These are phyloP conservation scores for Phytophthora citrophthora DNA, from an alignment of 352 stramenopile species.

Conservation along the genomic window DNA sequence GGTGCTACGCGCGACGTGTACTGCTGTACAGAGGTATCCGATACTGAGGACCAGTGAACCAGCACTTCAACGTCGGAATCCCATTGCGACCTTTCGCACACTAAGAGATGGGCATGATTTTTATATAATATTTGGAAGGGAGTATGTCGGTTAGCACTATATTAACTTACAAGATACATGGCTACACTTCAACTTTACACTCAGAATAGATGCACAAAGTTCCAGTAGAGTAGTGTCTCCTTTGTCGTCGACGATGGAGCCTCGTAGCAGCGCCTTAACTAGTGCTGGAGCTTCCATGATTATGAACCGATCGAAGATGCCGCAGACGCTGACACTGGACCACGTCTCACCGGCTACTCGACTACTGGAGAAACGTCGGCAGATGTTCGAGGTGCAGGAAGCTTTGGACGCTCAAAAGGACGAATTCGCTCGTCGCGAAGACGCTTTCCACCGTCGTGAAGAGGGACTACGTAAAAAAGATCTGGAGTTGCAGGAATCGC, in stretches of 20 bases:
- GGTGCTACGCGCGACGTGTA: background rate
- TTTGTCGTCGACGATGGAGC: conserved; percentile 45
- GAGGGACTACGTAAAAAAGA: conserved; percentile 94
- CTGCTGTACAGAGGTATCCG: conserved; percentile 1
- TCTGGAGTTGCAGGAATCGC: conserved; percentile 93
- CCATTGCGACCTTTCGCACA: conserved; percentile 17
- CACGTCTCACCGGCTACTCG: conserved; percentile 93
- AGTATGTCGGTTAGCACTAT: too few species aligned
- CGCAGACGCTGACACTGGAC: conserved; percentile 91
- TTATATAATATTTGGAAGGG: too few species aligned
- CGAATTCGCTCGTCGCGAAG: conserved; percentile 90
- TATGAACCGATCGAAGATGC: conserved; percentile 73
- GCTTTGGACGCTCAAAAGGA: conserved; percentile 95
- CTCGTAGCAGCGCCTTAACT: conserved; percentile 57
- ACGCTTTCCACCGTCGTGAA: conserved; percentile 93
- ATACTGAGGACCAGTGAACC: conserved; percentile 23
- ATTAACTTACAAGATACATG: background rate
- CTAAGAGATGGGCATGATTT: too few species aligned
- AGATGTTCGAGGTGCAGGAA: conserved; percentile 96
- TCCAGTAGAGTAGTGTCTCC: background rate
- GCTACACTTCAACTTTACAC: conserved; percentile 15
- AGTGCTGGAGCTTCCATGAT: conserved; percentile 74
- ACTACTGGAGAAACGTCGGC: conserved; percentile 93
- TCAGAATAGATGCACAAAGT: conserved; percentile 30
- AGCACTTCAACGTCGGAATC: conserved; percentile 17